Evolutionary conservation across 331 rosid species (phyloP), one percentile per base, ranked within the genome.

Genomic region (Saraca asoca): DNA sequence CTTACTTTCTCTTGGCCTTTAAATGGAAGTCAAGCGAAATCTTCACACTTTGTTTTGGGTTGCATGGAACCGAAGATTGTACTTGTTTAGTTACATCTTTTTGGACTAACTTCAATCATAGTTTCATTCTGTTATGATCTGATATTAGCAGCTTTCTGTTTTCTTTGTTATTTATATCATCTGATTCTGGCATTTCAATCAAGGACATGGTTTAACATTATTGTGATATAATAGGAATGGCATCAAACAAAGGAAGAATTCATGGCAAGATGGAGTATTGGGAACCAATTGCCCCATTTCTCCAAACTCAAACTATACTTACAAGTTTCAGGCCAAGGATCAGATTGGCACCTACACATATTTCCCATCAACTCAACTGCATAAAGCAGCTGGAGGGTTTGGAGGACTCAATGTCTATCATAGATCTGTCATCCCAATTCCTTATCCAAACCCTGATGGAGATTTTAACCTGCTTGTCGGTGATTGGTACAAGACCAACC

Each of bases 191-290:
- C 19, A 49, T 51, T 64, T 31, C 29, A 45, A 44, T 9, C 51
- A 18, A 64, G 58, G 24, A 72, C 5, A 35, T 51, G 50, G 35
- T 20, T 38, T 62, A 51, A 58, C 66, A 35, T 20, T 49, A 11
- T 63, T 43, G 14, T 33, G 43, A 59, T 39, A 18, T 75, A 64
- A 31, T 58, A 94, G 99, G 99, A 90, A 94, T 37, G 99, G 97
- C 9, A 86, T 94, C 54, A 94, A 94, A 31, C 99, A 94, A 79
- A 88, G 97, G 84, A 90, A 94, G 64, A 94, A 94, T 79, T 94
- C 99, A 54, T 94, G 99, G 99, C 99, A 94, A 83, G 99, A 94
- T 69, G 99, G 99, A 50, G 96, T 94, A 16, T 66, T 85, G 72
- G 99, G 99, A 72, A 94, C 97, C 46, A 94, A 94, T 55, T 94